A percentile compares a stretch with the other conserved stretches of the same genome.
These are phyloP conservation scores for Solanum pinnatisectum DNA, from an alignment of 257 asterid genomes.

Conservation along the genomic window DNA sequence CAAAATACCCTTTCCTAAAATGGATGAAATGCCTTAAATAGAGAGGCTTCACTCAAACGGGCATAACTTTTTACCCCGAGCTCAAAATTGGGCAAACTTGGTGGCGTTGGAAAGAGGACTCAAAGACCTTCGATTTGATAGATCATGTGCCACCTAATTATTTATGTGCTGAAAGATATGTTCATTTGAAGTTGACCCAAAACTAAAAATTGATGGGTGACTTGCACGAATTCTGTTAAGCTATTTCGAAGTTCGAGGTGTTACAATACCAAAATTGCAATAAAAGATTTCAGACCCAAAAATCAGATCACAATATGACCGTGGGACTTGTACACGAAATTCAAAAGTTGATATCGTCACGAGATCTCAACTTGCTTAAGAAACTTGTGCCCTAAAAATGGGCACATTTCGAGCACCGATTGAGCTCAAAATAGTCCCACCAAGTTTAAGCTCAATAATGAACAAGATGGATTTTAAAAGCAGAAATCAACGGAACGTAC, in stretches of 20 bases:
- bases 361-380: background rate
- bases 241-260: background rate
- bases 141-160: background rate
- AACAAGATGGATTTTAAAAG: background rate
- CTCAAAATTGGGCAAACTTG: background rate
- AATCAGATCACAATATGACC: no score
- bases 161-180: background rate
- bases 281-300: no score
- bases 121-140: background rate
- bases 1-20: no score
- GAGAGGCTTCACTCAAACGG: background rate
- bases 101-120: background rate
- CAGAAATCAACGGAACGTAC: background rate
- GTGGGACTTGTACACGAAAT: background rate
- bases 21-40: no score
- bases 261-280: background rate
- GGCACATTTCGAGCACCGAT: background rate
- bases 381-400: background rate
- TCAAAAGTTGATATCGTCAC: background rate
- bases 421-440: background rate
- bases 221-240: background rate
- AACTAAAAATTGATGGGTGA: background rate
- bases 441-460: background rate
- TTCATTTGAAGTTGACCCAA: background rate
- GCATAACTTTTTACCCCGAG: background rate